phyloP scores from a whole-genome alignment of 768 basidiomycete genomes.

The Pisolithus orientalis region DNA sequence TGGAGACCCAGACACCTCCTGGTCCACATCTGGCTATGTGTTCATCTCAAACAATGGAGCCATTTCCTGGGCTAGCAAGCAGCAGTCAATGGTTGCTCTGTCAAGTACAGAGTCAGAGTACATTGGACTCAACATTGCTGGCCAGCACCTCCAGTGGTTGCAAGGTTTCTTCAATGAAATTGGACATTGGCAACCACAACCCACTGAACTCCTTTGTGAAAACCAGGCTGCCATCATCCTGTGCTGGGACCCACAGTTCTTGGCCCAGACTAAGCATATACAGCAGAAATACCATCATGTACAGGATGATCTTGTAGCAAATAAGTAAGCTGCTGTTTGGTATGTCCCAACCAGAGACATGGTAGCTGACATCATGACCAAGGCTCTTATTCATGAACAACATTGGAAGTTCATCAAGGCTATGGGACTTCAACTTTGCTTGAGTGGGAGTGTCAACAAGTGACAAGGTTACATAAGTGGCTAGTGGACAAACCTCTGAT shows the following conservation, averaged over 20 bases:
- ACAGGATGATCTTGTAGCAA: no score
- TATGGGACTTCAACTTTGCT: no score
- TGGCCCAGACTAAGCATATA: conserved; percentile 24
- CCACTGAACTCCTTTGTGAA: conserved; percentile 7
- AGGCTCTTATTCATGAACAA: no score
- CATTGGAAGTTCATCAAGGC: no score
- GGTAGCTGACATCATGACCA: no score
- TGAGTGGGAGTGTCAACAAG: no score
- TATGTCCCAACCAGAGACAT: no score
- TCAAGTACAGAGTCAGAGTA: conserved; percentile 34
- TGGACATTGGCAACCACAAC: not conserved
- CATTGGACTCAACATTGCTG: conserved; percentile 19
- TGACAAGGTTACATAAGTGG: no score
- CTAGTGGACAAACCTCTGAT: no score
- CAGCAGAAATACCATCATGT: conserved; percentile 2
- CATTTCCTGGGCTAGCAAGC: conserved; percentile 29
- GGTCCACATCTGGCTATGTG: conserved; percentile 15
- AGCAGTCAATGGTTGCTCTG: conserved; percentile 24
- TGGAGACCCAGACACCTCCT: conserved; percentile 6
- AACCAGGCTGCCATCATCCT: conserved; percentile 15
- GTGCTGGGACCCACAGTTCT: conserved; percentile 4
- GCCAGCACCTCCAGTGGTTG: conserved; percentile 9
- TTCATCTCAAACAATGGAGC: conserved; percentile 21
- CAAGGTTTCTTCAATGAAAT: conserved; percentile 9
- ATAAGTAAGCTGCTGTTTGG: no score